Evolutionary conservation across 176 grass and related monocot species (phyloP), one percentile per base, ranked within the genome.

Genomic region (Carex littledalei): DNA sequence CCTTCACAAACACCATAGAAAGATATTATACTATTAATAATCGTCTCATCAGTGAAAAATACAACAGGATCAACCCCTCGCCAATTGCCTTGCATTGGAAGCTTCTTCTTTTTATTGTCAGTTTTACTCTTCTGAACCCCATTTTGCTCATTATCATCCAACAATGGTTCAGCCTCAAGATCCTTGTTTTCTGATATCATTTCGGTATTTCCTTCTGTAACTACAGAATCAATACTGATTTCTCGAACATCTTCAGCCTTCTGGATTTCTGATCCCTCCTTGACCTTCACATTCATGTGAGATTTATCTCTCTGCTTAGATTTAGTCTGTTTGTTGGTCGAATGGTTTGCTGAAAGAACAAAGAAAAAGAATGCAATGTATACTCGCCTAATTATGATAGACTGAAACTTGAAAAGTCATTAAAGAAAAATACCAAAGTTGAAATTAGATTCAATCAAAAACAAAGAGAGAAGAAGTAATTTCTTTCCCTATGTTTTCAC

Each of bases 61-160:
- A 98, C 85, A 81, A 95, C 96, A 78, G 96, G 96, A 87, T 98
- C 93, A 86, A 98, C 86, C 67, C 96, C 96, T 92, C 88, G 87
- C 96, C 96, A 98, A 62, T 88, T 94, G 58, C 89, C 84, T 90
- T 92, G 88, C 53, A 73, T 85, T 79, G 94, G 90, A 24, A 52
- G 55, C 81, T 86, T 86, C 67, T 56, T 69, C 39, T 64, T 87
- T 43, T 67, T 81, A 75, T 73, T 59, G 17, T 87, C 84, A 64
- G 21, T 88, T 63, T 26, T 71, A 83, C 50, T 83, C 57, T 49
- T 82, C 81, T 92, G 90, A 89, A 80, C 41, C 39, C 45, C 86
- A 71, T 90, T 92, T 86, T 90, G 68, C 67, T 84, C 83, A 58
- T 77, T 84, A 85, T 49, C 80, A 87, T 75, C 53, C 67, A 85